A percentile compares a stretch with the other conserved stretches of the same genome.
Conservation (phyloP, 1,284 basidiomycete species). For the Xerocomus tenax region DNA sequence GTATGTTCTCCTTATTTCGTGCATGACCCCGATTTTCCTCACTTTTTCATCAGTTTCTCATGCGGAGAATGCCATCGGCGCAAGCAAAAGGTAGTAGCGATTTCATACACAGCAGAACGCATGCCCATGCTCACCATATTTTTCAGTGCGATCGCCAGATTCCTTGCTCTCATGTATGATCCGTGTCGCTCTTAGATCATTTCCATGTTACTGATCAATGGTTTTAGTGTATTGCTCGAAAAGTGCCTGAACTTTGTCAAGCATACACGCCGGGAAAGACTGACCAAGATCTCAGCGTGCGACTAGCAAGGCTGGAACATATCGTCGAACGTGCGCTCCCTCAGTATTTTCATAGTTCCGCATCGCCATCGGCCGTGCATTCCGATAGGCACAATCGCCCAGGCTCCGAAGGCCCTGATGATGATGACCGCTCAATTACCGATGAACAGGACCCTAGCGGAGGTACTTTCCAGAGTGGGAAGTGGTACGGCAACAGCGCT, state of each 20-base stretch:
- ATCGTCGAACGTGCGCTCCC: conserved; percentile 71
- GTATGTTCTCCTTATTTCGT: conserved; percentile 25
- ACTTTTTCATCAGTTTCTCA: conserved; percentile 53
- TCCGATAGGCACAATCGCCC: conserved; percentile 37
- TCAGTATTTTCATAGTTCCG: conserved; percentile 47
- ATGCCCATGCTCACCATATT: conserved; percentile 20
- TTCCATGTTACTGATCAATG: conserved; percentile 11
- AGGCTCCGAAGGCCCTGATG: conserved; percentile 45
- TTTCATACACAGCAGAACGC: conserved; percentile 3
- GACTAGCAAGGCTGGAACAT: conserved; percentile 65
- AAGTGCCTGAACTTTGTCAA: conserved; percentile 76
- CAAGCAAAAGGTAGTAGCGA: conserved; percentile 61
- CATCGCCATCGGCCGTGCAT: conserved; percentile 30
- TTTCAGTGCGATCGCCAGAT: conserved; percentile 69
- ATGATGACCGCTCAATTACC: conserved; percentile 53
- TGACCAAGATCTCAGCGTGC: conserved; percentile 68
- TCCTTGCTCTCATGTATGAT: conserved; percentile 66
- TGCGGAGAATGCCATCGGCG: conserved; percentile 77
- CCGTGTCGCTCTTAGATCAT: conserved; percentile 1
- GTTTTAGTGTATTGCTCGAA: conserved; percentile 64
- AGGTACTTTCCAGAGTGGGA: conserved; percentile 72
- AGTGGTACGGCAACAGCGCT: conserved; percentile 76
- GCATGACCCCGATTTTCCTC: not conserved
- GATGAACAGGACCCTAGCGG: conserved; percentile 67
- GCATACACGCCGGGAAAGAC: conserved; percentile 77